Base-by-base conservation (phyloP, 2,329 filamentous ascomycete species). In the Talaromyces sp. region DNA sequence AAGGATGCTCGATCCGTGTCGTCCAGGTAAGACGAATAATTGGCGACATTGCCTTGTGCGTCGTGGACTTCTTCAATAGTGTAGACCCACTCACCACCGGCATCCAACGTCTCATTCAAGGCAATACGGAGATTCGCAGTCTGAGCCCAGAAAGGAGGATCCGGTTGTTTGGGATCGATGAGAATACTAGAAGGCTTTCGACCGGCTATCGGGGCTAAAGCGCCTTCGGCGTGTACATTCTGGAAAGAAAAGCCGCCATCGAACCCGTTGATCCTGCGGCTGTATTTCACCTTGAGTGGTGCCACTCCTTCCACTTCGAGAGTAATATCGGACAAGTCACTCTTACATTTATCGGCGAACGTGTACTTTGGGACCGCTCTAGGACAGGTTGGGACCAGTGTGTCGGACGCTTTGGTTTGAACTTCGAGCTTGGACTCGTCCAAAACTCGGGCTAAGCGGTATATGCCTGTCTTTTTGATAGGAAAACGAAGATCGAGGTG, bases 381-480 rank as follows among this genome's bases (percentile, higher is more conserved):
- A 1, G 95, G 95, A 75, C 95, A 99, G 31, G 87, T 83, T 13
- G 96, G 92, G 58, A 99, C 89, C 63, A 96, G 89, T 0, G 93
- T 91, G 71, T 95, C 91, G 58, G 89, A 89, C 61, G 84, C 85
- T 47, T 86, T 84, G 47, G 91, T 88, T 72, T 93, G 92, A 11
- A 97, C 92, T 75, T 98, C 93, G 36, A 99, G 86, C 76, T 97
- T 96, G 67, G 96, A 95, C 75, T 96, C 90, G 75, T 99, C 95
- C 68, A 97, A 81, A 10, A 99, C 93, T 74, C 89, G 92, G 65
- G 89, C 86, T 36, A 99, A 84, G 49, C 90, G 86, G 78, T 99
- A 99, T 22, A 96, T 85, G 40, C 95, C 95, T 1, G 92, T 88
- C 77, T 95, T 95, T 80, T 92, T 96, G 43, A 96, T 85, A 0